Evolutionary conservation across 2,329 filamentous ascomycete genomes (phyloP).

Genomic region (Nothophoma quercina): DNA sequence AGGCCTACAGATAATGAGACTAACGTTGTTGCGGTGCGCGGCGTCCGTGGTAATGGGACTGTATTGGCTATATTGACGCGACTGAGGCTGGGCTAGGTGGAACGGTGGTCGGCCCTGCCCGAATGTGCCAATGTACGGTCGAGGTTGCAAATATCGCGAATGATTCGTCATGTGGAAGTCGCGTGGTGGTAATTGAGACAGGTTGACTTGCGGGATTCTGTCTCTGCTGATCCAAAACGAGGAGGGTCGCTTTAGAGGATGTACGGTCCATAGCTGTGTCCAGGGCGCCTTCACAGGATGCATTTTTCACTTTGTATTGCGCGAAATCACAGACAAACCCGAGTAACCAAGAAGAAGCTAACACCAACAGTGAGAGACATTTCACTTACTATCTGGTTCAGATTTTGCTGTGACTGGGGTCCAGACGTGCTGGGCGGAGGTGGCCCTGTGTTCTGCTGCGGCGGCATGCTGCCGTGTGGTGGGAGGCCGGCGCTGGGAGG

Average conservation of each 20-base stretch:
- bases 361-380: neutral
- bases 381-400: conserved; percentile 90
- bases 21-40: neutral
- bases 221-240: neutral
- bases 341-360: too few relatives aligned
- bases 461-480: conserved; percentile 55
- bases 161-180: neutral
- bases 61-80: neutral
- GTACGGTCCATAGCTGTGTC: neutral
- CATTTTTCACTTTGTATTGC: neutral
- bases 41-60: neutral
- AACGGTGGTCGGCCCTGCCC: neutral
- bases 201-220: neutral
- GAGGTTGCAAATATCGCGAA: neutral
- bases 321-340: neutral
- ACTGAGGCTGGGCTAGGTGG: neutral
- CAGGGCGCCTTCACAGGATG: neutral
- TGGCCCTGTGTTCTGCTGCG: conserved; percentile 57
- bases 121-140: neutral
- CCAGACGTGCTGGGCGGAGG: conserved; percentile 56
- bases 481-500: conserved; percentile 51
- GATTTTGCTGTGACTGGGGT: conserved; percentile 81
- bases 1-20: neutral
- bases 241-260: neutral
- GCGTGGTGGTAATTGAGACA: neutral